Conservation (phyloP, 2,329 filamentous ascomycete genomes). For the Xylaria sp. region DNA sequence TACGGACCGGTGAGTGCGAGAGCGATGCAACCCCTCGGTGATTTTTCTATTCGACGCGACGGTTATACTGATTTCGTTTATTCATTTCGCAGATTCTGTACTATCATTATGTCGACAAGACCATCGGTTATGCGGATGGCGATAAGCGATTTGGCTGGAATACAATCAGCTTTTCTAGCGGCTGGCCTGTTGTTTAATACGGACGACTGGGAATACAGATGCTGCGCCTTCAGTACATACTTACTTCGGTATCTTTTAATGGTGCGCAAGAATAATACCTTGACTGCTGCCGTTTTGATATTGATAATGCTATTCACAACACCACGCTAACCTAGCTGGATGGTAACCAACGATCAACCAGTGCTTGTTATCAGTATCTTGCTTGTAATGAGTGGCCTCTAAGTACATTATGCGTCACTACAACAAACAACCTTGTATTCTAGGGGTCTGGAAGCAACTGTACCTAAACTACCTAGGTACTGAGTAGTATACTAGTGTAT, state of each 20-base stretch:
- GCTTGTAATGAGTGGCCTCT: neutral
- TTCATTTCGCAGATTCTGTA: conserved; percentile 55
- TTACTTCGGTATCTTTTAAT: neutral
- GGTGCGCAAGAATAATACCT: neutral
- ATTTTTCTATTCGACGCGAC: no score
- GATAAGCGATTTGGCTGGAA: conserved; percentile 65
- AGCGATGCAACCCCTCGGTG: neutral
- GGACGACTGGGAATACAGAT: neutral
- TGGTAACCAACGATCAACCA: neutral
- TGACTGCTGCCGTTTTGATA: neutral
- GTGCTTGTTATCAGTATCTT: neutral
- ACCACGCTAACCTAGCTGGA: neutral
- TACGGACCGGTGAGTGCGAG: conserved; percentile 44
- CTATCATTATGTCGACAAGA: conserved; percentile 53
- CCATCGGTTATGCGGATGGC: conserved; percentile 49
- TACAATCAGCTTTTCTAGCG: conserved; percentile 58
- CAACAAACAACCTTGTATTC: neutral
- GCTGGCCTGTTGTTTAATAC: conserved; percentile 56
- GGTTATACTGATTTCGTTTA: conserved; percentile 6
- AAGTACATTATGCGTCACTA: neutral
- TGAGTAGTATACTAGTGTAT: no score
- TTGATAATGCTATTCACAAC: neutral
- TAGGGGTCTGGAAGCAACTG: neutral
- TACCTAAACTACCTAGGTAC: no score
- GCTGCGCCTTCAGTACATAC: neutral